These are phyloP conservation scores for Fusarium brachygibbosum DNA, from an alignment of 2,329 filamentous ascomycete species.

Conservation along the genomic window DNA sequence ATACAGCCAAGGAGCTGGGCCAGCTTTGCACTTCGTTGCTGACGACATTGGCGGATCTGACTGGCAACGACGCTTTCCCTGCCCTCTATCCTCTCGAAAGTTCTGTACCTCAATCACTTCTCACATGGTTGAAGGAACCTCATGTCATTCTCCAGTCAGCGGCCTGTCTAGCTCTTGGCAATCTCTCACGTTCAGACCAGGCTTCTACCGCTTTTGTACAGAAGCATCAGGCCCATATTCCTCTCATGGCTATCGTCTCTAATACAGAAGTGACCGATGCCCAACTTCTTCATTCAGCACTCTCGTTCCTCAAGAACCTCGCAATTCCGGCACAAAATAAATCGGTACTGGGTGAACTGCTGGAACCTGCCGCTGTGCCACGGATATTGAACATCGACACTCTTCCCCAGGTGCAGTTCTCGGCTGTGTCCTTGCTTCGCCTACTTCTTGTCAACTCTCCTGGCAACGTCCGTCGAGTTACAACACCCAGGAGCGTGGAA, in stretches of 20 bases:
- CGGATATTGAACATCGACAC: slow-evolving; percentile 67
- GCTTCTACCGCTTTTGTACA: slow-evolving; percentile 65
- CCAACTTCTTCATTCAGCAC: slow-evolving; percentile 68
- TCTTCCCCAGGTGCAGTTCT: slow-evolving; percentile 69
- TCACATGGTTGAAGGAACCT: slow-evolving; percentile 61
- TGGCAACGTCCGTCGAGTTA: slow-evolving; percentile 65
- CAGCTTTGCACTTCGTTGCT: slow-evolving; percentile 65
- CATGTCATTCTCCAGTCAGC: slow-evolving; percentile 65
- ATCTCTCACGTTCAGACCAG: slow-evolving; percentile 71
- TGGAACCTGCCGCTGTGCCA: slow-evolving; percentile 63
- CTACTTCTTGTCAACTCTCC: slow-evolving; percentile 68
- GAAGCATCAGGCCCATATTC: slow-evolving; percentile 56
- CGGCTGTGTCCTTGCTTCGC: slow-evolving; percentile 69
- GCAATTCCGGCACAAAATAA: slow-evolving; percentile 71
- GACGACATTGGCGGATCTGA: slow-evolving; percentile 65
- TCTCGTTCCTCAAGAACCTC: slow-evolving; percentile 75
- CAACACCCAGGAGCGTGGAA: slow-evolving; percentile 56
- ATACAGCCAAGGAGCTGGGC: slow-evolving; percentile 60
- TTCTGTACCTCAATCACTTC: slow-evolving; percentile 58
- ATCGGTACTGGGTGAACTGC: slow-evolving; percentile 61
- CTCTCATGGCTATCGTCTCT: slow-evolving; percentile 62
- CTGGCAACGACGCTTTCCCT: slow-evolving; percentile 63
- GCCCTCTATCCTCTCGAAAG: slow-evolving; percentile 59
- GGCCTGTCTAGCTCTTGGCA: slow-evolving; percentile 72
- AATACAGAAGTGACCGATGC: slow-evolving; percentile 58